Percentiles rank a stretch among this genome's conserved stretches.
These are phyloP conservation scores for Uronychia binucleata DNA, from an alignment of 73 alveolate species.

Conservation along the genomic window DNA sequence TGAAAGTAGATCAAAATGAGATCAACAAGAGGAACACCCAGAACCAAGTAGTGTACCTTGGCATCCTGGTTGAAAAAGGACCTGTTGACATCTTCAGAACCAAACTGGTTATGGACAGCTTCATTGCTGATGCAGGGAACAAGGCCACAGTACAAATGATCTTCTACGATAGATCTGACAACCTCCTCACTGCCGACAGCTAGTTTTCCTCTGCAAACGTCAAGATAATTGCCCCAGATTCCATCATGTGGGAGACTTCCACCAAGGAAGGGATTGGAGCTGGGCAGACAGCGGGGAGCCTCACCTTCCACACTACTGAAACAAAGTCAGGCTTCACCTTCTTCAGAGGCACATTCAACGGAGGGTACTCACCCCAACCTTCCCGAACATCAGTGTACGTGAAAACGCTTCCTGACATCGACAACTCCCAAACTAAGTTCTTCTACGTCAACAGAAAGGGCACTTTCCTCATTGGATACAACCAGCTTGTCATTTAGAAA, in stretches of 20 bases:
- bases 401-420: not conserved
- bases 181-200: not conserved
- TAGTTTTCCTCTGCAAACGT: not conserved
- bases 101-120: not conserved
- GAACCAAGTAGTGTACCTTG: not conserved
- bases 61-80: not conserved
- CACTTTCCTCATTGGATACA: too few relatives aligned
- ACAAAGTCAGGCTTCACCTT: not conserved
- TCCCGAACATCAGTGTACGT: not conserved
- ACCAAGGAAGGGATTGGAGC: not conserved
- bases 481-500: too few relatives aligned
- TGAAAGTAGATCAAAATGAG: not conserved
- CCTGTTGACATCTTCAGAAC: not conserved
- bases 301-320: not conserved
- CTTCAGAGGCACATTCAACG: not conserved
- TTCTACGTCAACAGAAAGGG: too few relatives aligned
- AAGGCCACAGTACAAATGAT: not conserved
- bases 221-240: not conserved
- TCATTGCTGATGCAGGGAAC: not conserved
- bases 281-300: not conserved
- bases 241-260: not conserved
- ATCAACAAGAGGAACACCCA: not conserved
- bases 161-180: not conserved
- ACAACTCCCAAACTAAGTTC: not conserved
- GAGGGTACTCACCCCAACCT: not conserved